Percentiles rank a stretch among this genome's conserved stretches.
These are phyloP conservation scores for Phytophthora aleatoria DNA, from an alignment of 352 stramenopile genomes.

Conservation along the genomic window DNA sequence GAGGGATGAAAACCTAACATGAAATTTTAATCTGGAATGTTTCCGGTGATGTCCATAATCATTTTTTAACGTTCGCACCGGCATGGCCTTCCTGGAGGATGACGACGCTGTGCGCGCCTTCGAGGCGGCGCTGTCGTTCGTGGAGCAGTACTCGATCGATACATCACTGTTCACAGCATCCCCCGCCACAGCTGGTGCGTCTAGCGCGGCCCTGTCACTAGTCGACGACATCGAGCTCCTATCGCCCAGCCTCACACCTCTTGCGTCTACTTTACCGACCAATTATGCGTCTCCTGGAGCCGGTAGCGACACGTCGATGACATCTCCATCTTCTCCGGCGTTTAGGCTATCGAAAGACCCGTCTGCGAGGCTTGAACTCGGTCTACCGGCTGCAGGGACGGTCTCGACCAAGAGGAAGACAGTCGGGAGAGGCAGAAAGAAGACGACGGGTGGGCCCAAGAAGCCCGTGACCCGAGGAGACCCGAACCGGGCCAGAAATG, in stretches of 20 bases:
- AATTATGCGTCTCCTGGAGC: slow-evolving; percentile 1
- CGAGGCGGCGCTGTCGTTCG: slow-evolving; percentile 44
- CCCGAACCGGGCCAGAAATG: slow-evolving; percentile 39
- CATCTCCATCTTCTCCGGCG: slow-evolving; percentile 16
- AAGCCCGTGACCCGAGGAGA: slow-evolving; percentile 46
- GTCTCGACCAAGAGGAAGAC: slow-evolving; percentile 11
- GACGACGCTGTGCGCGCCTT: slow-evolving; percentile 39
- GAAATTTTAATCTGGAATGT: not conserved
- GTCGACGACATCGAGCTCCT: slow-evolving; percentile 34
- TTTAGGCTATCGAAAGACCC: slow-evolving; percentile 21
- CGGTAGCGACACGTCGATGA: slow-evolving; percentile 7
- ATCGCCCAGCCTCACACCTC: slow-evolving; percentile 22
- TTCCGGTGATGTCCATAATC: slow-evolving; percentile 14
- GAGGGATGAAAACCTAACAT: not conserved
- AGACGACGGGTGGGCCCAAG: slow-evolving; percentile 40
- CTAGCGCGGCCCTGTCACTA: not conserved
- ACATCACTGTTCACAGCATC: slow-evolving; percentile 31
- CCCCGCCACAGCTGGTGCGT: slow-evolving; percentile 1
- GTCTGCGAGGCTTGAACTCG: slow-evolving; percentile 18
- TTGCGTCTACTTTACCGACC: slow-evolving; percentile 2
- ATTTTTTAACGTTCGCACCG: not conserved
- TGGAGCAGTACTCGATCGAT: slow-evolving; percentile 46
- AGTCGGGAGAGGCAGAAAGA: slow-evolving; percentile 29
- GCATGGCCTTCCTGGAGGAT: slow-evolving; percentile 42
- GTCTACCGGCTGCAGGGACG: slow-evolving; percentile 12